Evolutionary conservation across 2,329 filamentous ascomycete genomes (phyloP).

Genomic region (Fusarium tuaranense): DNA sequence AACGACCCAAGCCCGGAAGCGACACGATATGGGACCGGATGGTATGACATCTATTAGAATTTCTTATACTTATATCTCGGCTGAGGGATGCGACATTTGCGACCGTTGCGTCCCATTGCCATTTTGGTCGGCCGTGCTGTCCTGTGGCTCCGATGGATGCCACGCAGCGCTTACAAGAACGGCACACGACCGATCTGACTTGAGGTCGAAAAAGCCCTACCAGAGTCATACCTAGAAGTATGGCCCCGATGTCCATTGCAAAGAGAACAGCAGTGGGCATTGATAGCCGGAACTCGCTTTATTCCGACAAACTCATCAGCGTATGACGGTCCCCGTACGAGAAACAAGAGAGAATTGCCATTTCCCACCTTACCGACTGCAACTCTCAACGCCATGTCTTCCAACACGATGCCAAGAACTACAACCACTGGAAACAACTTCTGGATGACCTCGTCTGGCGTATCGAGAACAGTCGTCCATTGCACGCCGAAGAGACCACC

Average conservation of each 20-base stretch:
- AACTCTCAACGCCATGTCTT: no score
- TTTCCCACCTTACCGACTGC: no score
- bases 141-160: neutral
- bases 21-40: neutral
- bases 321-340: neutral
- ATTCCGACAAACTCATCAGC: neutral
- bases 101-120: neutral
- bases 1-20: no score
- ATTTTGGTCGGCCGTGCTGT: neutral
- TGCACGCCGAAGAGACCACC: no score
- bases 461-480: no score
- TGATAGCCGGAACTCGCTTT: neutral
- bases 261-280: neutral
- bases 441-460: no score
- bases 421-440: neutral
- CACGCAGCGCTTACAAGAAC: neutral
- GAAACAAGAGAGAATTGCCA: no score
- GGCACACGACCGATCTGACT: neutral
- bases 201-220: neutral
- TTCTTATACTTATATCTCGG: neutral
- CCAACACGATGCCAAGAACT: neutral
- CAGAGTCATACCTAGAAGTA: neutral
- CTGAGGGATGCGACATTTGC: neutral
- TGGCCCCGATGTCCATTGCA: neutral
- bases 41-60: neutral